Evolutionary conservation across 2,329 filamentous ascomycete genomes (phyloP).

Genomic region (Pseudopyricularia javanii): DNA sequence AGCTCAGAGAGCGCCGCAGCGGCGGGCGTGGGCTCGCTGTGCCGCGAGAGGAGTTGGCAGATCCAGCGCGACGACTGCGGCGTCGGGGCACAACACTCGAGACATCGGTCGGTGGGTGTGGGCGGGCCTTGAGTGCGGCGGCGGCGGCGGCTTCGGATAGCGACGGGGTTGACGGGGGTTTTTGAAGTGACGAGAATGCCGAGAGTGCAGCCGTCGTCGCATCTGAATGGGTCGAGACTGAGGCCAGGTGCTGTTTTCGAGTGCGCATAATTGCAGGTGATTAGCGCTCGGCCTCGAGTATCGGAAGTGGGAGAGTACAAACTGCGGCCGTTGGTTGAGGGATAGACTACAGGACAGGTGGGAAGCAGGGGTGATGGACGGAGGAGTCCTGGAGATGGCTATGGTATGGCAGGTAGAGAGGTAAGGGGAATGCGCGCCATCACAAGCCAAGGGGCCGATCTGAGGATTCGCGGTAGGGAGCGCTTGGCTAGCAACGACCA

Average conservation of each 20-base stretch:
- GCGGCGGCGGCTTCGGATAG: slow-evolving; percentile 80
- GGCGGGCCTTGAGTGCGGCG: slow-evolving; percentile 67
- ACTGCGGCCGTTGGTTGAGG: neutral
- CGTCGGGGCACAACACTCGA: slow-evolving; percentile 81
- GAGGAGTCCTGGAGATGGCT: neutral
- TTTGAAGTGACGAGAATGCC: slow-evolving; percentile 49
- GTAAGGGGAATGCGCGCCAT: neutral
- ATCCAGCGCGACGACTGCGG: slow-evolving; percentile 60
- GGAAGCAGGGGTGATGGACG: neutral
- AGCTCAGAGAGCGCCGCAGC: slow-evolving; percentile 36
- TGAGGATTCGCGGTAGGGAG: too few species aligned
- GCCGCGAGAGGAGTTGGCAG: slow-evolving; percentile 50
- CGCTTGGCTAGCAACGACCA: neutral
- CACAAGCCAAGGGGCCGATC: neutral
- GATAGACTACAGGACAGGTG: neutral
- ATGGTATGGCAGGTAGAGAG: neutral
- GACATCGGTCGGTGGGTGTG: slow-evolving; percentile 67
- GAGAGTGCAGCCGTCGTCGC: slow-evolving; percentile 71
- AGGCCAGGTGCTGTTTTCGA: slow-evolving; percentile 43
- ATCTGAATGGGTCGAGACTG: slow-evolving; percentile 54
- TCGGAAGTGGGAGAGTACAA: neutral
- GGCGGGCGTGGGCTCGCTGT: slow-evolving; percentile 6
- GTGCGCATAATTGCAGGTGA: neutral
- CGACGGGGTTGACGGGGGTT: slow-evolving; percentile 50
- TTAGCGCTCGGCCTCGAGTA: neutral